phyloP scores from a whole-genome alignment of 345 rosid genomes.

The Durio zibethinus region DNA sequence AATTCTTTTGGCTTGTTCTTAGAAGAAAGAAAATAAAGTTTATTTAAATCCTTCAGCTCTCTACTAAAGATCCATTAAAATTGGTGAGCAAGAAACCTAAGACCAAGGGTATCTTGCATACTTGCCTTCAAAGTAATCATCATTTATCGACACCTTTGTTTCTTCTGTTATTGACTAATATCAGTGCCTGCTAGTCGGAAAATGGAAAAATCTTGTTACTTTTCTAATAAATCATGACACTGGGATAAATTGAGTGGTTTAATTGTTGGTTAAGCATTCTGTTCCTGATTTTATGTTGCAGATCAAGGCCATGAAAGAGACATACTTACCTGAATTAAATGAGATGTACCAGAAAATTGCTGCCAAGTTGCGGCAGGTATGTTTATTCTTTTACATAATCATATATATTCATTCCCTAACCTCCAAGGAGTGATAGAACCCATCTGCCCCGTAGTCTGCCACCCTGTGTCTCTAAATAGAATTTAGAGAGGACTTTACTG shows the following conservation, averaged over 20 bases:
- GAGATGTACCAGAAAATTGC: slow-evolving; percentile 29
- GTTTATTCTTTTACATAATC: not conserved
- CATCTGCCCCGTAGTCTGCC: not conserved
- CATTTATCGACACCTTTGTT: not conserved
- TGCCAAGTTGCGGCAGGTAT: slow-evolving; percentile 36
- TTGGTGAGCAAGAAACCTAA: slow-evolving; percentile 2
- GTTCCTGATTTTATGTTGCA: slow-evolving; percentile 15
- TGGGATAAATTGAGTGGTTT: not conserved
- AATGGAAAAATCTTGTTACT: not conserved
- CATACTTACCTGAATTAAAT: slow-evolving; percentile 32
- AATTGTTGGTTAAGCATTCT: slow-evolving; percentile 1
- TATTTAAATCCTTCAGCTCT: not conserved
- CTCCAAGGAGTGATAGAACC: not conserved
- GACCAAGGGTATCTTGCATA: slow-evolving; percentile 15
- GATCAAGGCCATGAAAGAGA: slow-evolving; percentile 31
- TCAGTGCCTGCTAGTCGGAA: not conserved
- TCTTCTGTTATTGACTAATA: not conserved
- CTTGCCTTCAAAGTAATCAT: slow-evolving; percentile 1
- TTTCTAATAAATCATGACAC: not conserved
- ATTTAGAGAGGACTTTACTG: not conserved
- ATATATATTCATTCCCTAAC: not conserved
- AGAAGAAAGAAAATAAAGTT: not conserved
- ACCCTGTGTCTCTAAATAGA: not conserved
- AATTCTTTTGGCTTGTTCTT: no score
- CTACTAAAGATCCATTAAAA: not conserved